phyloP scores from a whole-genome alignment of 2,329 filamentous ascomycete species.

The Cyclaneusma minus region DNA sequence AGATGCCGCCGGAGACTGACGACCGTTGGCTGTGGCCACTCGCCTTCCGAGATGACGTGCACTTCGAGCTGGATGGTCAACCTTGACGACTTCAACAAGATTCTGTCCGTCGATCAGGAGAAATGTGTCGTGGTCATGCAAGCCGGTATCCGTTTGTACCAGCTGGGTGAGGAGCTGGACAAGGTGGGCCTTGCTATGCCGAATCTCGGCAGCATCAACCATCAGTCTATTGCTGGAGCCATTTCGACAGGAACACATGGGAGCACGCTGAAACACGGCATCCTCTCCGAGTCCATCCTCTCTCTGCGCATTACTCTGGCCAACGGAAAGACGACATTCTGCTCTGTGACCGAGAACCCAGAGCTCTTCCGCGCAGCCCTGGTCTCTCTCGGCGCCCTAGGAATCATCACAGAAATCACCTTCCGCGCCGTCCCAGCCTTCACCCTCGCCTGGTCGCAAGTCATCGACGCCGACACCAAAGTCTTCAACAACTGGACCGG shows the following conservation, averaged over 20 bases:
- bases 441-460: slow-evolving; percentile 77
- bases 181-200: slow-evolving; percentile 68
- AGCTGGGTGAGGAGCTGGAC: slow-evolving; percentile 60
- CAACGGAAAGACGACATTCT: slow-evolving; percentile 58
- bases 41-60: slow-evolving; percentile 80
- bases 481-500: slow-evolving; percentile 59
- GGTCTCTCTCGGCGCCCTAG: slow-evolving; percentile 75
- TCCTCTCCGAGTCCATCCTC: slow-evolving; percentile 66
- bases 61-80: slow-evolving; percentile 92
- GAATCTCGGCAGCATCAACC: slow-evolving; percentile 87
- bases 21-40: slow-evolving; percentile 82
- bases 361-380: slow-evolving; percentile 81
- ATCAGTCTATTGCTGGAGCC: slow-evolving; percentile 83
- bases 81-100: slow-evolving; percentile 64
- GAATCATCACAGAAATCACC: slow-evolving; percentile 81
- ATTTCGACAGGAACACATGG: slow-evolving; percentile 92
- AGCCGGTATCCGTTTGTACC: slow-evolving; percentile 71
- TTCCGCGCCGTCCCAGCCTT: slow-evolving; percentile 68
- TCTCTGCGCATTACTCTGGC: slow-evolving; percentile 68
- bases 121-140: slow-evolving; percentile 60
- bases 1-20: slow-evolving; percentile 68
- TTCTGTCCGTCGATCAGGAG: slow-evolving; percentile 53
- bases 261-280: slow-evolving; percentile 67
- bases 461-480: slow-evolving; percentile 51
- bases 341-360: slow-evolving; percentile 48